Evolutionary conservation across 148 eudicot genomes (phyloP).

Genomic region (Heliamphora exappendiculata): DNA sequence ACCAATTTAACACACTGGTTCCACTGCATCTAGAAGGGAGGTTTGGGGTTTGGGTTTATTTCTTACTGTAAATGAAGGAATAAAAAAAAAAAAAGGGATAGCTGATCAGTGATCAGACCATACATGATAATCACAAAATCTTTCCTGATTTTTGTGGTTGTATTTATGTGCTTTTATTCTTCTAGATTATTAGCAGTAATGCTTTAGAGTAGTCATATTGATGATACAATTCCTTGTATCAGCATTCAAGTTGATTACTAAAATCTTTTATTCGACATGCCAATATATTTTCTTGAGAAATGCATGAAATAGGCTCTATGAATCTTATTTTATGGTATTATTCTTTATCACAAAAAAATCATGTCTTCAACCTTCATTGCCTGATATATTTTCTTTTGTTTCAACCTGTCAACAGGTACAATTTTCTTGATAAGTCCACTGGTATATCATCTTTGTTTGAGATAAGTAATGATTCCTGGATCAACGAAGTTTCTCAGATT

Average conservation of each 20-base stretch:
- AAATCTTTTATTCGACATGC: neutral
- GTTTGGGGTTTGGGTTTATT: neutral
- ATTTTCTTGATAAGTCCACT: slow-evolving; percentile 80
- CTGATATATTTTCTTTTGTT: slow-evolving; percentile 1
- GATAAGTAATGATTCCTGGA: slow-evolving; percentile 35
- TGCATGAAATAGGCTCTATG: neutral
- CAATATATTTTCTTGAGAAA: neutral
- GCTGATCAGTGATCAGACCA: neutral
- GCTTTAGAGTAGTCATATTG: too few relatives aligned
- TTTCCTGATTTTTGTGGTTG: too few relatives aligned
- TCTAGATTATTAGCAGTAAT: too few relatives aligned
- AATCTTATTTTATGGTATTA: neutral
- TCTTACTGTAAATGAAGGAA: neutral
- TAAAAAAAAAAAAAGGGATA: neutral
- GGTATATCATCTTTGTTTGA: slow-evolving; percentile 74
- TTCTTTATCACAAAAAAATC: neutral
- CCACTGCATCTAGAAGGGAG: too few relatives aligned
- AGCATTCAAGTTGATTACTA: neutral
- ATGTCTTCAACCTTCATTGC: neutral
- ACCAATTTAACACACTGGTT: neutral
- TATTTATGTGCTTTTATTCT: too few relatives aligned
- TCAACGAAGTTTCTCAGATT: slow-evolving; percentile 41
- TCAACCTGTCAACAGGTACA: slow-evolving; percentile 45
- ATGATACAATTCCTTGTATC: neutral
- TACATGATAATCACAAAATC: neutral